These are phyloP conservation scores for Macrocybe sp. DNA, from an alignment of 1,284 basidiomycete genomes.

Conservation along the genomic window DNA sequence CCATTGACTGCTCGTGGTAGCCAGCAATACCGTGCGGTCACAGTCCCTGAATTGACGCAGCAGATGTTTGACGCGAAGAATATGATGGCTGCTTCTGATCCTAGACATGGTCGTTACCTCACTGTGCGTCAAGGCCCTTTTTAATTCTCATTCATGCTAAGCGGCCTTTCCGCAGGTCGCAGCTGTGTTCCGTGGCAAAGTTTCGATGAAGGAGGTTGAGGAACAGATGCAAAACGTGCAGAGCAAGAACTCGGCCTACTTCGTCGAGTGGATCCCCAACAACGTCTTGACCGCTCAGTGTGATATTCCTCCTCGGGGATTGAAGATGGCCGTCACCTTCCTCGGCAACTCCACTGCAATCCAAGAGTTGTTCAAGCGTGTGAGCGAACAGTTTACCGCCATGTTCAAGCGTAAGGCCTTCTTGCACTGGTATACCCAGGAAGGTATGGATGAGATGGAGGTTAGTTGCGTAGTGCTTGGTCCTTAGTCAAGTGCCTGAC, in stretches of 20 bases:
- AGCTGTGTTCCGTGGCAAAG: constrained; percentile 97
- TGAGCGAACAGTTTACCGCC: constrained; percentile 94
- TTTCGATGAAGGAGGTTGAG: constrained; percentile 99
- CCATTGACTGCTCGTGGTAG: constrained; percentile 92
- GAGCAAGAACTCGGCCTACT: constrained; percentile 96
- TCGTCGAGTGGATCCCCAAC: constrained; percentile 99
- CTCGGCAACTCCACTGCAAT: constrained; percentile 97
- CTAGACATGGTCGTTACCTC: constrained; percentile 91
- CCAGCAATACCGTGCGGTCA: constrained; percentile 92
- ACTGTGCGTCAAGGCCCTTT: constrained; percentile 46
- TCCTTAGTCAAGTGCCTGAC: not conserved
- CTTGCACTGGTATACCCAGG: constrained; percentile 98
- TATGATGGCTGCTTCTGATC: constrained; percentile 98
- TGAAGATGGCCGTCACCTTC: constrained; percentile 97
- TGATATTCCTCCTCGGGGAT: constrained; percentile 89
- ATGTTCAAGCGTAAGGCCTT: constrained; percentile 99
- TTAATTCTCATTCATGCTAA: constrained; percentile 5
- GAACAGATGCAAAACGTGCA: constrained; percentile 98
- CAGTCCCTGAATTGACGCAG: constrained; percentile 93
- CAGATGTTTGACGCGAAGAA: constrained; percentile 99
- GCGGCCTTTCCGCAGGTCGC: constrained; percentile 58
- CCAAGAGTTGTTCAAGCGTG: constrained; percentile 97
- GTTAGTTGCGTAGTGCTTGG: constrained; percentile 29
- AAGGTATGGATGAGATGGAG: constrained; percentile 99
- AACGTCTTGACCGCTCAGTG: constrained; percentile 96